Base-by-base conservation (phyloP, 2,329 filamentous ascomycete species). In the Xylaria sp. region DNA sequence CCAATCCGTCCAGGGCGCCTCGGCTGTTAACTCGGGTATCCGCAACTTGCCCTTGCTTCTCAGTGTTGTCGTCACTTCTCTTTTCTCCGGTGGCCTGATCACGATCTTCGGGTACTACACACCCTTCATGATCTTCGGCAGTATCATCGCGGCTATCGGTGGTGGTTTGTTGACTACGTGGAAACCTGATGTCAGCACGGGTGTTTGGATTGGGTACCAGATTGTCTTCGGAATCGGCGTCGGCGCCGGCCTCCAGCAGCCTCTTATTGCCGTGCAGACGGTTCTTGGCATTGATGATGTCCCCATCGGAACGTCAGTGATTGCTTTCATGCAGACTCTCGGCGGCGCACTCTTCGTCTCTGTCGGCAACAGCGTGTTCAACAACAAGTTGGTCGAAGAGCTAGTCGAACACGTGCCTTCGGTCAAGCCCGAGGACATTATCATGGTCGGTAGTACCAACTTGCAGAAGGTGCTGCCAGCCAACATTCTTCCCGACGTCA, bases 281-380 rank as follows among this genome's bases (percentile, higher is more conserved):
- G 83, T 75, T 0, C 71, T 79, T 13, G 67, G 72, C 51, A 74
- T 76, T 48, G 70, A 66, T 5, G 78, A 79, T 62, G 71, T 79
- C 7, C 73, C 77, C 5, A 71, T 73, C 0, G 77, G 76, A 31
- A 77, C 77, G 1, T 65, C 74, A 0, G 63, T 78, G 12, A 76
- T 84, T 8, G 79, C 84, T 36, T 84, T 85, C 73, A 76, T 76
- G 18, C 83, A 84, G 72, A 80, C 79, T 0, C 74, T 86, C 0
- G 83, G 81, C 31, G 82, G 82, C 5, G 78, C 82, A 6, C 75
- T 89, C 0, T 88, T 88, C 68, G 81, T 89, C 33, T 83, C 82
- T 3, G 80, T 86, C 28, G 86, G 79, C 0, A 82, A 88, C 70
- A 83, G 82, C 64, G 81, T 88, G 18, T 86, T 89, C 68, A 82